Evolutionary conservation across 1,139 yeast species (phyloP), one percentile per base, ranked within the genome.

Genomic region (Pichia inconspicua): DNA sequence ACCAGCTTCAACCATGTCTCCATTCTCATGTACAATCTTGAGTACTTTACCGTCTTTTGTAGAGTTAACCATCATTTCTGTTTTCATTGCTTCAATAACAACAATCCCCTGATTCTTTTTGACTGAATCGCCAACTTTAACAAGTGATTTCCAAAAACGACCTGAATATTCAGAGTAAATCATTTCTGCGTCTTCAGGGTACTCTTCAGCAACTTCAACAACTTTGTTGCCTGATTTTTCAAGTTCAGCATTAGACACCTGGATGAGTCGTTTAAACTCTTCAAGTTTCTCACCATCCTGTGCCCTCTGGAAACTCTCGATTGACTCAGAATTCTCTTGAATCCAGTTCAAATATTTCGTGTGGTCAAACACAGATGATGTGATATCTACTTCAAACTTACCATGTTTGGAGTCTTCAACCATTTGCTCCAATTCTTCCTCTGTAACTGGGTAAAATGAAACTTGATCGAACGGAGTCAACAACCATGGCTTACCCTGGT

Each of bases 11-110:
- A 90, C 95, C 86, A 90, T 86, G 62, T 90, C 96, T 58, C 97
- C 97, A 61, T 87, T 87, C 54, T 74, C 74, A 65, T 86, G 95
- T 53, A 81, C 70, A 42, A 92, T 73, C 69, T 87, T 86, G 46
- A 80, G 68, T 19, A 92, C 92, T 62, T 78, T 86, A 58, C 97
- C 97, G 10, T 69, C 72, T 46, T 67, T 74, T 3, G 95, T 76
- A 17, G 97, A 80, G 51, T 69, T 72, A 40, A 90, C 95, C 45
- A 81, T 78, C 96, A 92, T 89, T 66, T 92, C 98, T 0, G 98
- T 92, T 73, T 92, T 92, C 97, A 92, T 92, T 47, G 97, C 97
- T 66, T 92, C 97, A 50, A 92, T 87, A 47, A 92, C 88, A 54
- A 92, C 77, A 55, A 92, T 72, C 5, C 89, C 89, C 59, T 87